Evolutionary conservation across 176 grass and related monocot genomes (phyloP), one percentile per base, ranked within the genome.

Genomic region (Hsuehochloa calcarea): DNA sequence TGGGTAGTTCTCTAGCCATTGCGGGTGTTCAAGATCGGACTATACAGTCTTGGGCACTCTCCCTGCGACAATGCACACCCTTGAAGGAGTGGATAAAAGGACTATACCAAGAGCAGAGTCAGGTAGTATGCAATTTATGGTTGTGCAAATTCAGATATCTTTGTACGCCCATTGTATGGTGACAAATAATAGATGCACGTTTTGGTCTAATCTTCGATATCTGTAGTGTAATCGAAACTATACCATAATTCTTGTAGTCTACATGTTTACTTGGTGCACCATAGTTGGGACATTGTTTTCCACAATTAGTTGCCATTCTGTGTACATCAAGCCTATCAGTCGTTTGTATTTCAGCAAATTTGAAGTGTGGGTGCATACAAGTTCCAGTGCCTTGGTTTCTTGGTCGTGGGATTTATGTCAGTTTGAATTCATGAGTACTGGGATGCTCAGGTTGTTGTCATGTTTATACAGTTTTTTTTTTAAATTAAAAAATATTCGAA

Each of bases 141-240:
- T 60, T 78, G 49, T 68, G 31, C 40, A 79, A 58, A 71, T 60
- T 84, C 62, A 84, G 74, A 74, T 83, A 46, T 67, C 75, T 52
- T 68, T 90, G 80, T 80, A 90, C n/a, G 60, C 31, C 25, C 68
- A 82, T 68, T 61, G 80, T 90, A 83, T 3, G 16, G 27, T 19
- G 17, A 79, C 65, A 20, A 45, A 85, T 68, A 68, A 74, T 90
- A 79, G 67, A 50, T 79, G 79, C 58, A 78, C 79, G 58, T 31
- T 83, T 83, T 86, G 37, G 64, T 83, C 49, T 59, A 83, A 65
- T 83, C 74, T 80, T 80, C 0, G 35, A 54, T 83, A 83, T 35
- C 58, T 26, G 20, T 41, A 34, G 50, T 67, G 66, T 87, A 68
- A 74, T 66, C 1, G 23, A 34, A 41, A 79, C 49, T 62, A 44